Conservation (phyloP, 176 grass and related monocot species). For the Typha latifolia region DNA sequence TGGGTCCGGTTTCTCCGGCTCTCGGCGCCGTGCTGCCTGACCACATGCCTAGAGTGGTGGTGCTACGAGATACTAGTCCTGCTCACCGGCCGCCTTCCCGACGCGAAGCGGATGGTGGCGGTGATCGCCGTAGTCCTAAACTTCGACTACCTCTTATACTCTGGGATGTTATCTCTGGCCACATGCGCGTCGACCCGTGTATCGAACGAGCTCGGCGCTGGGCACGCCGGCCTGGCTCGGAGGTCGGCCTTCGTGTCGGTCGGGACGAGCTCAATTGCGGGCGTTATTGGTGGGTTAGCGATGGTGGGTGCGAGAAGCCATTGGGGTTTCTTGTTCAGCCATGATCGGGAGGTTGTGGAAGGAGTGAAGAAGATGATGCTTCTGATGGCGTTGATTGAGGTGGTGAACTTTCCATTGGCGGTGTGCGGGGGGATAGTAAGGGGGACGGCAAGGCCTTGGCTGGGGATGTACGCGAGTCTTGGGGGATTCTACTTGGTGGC, state of each 20-base stretch:
- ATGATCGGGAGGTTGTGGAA: slow-evolving; percentile 25
- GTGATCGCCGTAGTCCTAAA: slow-evolving; percentile 79
- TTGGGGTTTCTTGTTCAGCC: slow-evolving; percentile 53
- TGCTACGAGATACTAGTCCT: slow-evolving; percentile 94
- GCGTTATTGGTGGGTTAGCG: slow-evolving; percentile 19
- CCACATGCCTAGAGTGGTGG: slow-evolving; percentile 95
- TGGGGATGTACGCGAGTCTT: slow-evolving; percentile 59
- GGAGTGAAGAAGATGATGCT: slow-evolving; percentile 54
- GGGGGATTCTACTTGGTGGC: slow-evolving; percentile 76
- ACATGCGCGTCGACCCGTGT: slow-evolving; percentile 71
- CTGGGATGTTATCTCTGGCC: slow-evolving; percentile 62
- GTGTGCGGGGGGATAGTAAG: slow-evolving; percentile 65
- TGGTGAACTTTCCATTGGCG: slow-evolving; percentile 77
- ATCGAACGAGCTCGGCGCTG: slow-evolving; percentile 78
- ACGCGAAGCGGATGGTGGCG: slow-evolving; percentile 46
- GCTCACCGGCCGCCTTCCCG: slow-evolving; percentile 64
- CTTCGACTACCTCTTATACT: slow-evolving; percentile 90
- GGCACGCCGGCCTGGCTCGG: slow-evolving; percentile 26
- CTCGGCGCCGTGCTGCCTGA: slow-evolving; percentile 61
- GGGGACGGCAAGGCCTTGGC: slow-evolving; percentile 55
- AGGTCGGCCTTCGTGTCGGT: slow-evolving; percentile 41
- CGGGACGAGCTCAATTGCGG: slow-evolving; percentile 16
- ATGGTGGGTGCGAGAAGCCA: slow-evolving; percentile 40
- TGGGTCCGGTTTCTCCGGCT: slow-evolving; percentile 43
- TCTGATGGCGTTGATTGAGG: slow-evolving; percentile 73